A percentile compares a stretch with the other conserved stretches of the same genome.
Evolutionary conservation across 2,329 filamentous ascomycete species (phyloP).

Genomic region (Lachnellula cervina): DNA sequence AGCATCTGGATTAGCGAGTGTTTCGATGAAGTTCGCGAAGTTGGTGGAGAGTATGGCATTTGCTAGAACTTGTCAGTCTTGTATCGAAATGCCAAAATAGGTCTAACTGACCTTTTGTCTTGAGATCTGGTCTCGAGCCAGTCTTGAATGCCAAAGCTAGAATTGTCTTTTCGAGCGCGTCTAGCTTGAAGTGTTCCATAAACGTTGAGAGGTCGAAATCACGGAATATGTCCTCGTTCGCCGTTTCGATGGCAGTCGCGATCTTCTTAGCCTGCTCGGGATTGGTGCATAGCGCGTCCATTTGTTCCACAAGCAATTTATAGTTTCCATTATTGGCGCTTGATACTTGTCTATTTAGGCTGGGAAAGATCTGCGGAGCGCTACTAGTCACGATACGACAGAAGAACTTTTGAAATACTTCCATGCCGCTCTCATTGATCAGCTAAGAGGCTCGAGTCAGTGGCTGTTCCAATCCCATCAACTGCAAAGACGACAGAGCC

Average conservation of each 20-base stretch:
- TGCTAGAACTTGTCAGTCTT: slow-evolving; percentile 46
- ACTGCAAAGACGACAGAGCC: slow-evolving; percentile 24
- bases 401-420: slow-evolving; percentile 95
- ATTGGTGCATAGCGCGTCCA: slow-evolving; percentile 79
- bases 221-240: slow-evolving; percentile 87
- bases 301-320: slow-evolving; percentile 73
- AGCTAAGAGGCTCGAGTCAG: slow-evolving; percentile 49
- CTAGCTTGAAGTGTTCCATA: slow-evolving; percentile 92
- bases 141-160: slow-evolving; percentile 85
- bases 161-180: slow-evolving; percentile 80
- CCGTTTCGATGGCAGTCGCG: slow-evolving; percentile 85
- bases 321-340: slow-evolving; percentile 79
- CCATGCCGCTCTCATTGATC: slow-evolving; percentile 98
- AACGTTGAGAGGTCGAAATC: slow-evolving; percentile 96
- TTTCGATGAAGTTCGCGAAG: slow-evolving; percentile 70
- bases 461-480: not conserved
- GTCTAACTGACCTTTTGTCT: slow-evolving; percentile 72
- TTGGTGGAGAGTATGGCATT: slow-evolving; percentile 85
- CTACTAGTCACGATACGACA: slow-evolving; percentile 87
- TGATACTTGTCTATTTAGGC: slow-evolving; percentile 65
- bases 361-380: slow-evolving; percentile 85
- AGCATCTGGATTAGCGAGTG: slow-evolving; percentile 54
- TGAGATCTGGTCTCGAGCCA: slow-evolving; percentile 73
- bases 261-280: slow-evolving; percentile 82
- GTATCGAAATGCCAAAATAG: not conserved